phyloP scores from a whole-genome alignment of 331 rosid genomes.

The Rhamnella rubrinervis region DNA sequence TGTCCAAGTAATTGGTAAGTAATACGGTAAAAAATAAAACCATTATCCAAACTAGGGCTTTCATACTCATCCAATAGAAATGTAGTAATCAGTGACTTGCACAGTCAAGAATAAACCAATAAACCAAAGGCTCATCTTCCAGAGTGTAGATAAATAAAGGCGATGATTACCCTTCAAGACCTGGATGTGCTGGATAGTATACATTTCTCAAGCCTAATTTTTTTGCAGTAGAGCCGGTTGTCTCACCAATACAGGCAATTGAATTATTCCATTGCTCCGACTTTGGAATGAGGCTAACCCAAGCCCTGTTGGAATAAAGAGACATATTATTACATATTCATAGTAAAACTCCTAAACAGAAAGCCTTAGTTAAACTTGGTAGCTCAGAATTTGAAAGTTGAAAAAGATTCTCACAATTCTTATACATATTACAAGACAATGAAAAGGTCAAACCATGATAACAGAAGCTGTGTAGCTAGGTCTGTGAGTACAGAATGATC shows the following conservation, averaged over 20 bases:
- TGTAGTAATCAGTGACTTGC: neutral
- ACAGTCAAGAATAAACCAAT: neutral
- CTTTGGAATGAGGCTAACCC: conserved; percentile 68
- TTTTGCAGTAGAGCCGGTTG: conserved; percentile 79
- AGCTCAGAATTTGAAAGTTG: conserved; percentile 21
- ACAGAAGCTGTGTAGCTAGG: conserved; percentile 17
- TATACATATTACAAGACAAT: conserved; percentile 6
- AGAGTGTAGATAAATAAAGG: conserved; percentile 6
- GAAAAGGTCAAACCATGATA: conserved; percentile 2
- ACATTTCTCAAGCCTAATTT: conserved; percentile 77
- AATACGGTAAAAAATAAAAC: no score
- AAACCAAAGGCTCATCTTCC: neutral
- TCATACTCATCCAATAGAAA: neutral
- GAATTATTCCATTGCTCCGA: conserved; percentile 60
- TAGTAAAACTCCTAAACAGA: conserved; percentile 18
- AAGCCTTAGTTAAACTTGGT: conserved; percentile 1
- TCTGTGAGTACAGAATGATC: conserved; percentile 5
- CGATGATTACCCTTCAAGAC: conserved; percentile 82
- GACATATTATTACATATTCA: neutral
- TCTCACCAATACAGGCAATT: conserved; percentile 96
- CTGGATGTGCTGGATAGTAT: conserved; percentile 73
- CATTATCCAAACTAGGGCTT: neutral
- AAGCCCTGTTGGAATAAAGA: conserved; percentile 62
- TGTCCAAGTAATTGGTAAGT: neutral
- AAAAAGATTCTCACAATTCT: neutral